Conservation (phyloP, 1,284 basidiomycete species). For the Polyporus tsugae region DNA sequence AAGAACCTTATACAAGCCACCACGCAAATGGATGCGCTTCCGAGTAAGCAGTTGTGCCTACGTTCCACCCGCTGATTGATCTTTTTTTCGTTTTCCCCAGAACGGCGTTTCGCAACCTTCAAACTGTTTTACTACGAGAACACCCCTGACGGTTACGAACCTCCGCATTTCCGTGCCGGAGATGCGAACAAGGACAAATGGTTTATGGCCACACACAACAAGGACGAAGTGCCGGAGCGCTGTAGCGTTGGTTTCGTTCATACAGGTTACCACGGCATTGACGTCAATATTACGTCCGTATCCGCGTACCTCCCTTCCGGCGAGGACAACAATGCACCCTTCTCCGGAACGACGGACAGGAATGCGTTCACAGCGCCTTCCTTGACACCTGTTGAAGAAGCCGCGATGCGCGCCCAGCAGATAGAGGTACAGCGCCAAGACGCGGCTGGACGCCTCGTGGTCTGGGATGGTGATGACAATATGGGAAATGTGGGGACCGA, state of each 20-base stretch:
- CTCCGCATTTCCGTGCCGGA: conserved; percentile 74
- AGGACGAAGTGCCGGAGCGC: conserved; percentile 73
- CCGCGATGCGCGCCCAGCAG: conserved; percentile 58
- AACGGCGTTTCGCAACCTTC: conserved; percentile 82
- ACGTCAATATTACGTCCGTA: conserved; percentile 74
- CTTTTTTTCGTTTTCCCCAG: conserved; percentile 46
- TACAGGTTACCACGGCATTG: conserved; percentile 78
- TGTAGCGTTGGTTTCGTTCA: conserved; percentile 71
- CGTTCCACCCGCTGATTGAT: neutral
- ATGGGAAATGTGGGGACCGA: neutral
- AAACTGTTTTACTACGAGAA: conserved; percentile 82
- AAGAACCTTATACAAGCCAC: conserved; percentile 80
- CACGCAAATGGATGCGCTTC: conserved; percentile 78
- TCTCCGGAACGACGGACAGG: conserved; percentile 56
- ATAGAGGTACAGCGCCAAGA: conserved; percentile 61
- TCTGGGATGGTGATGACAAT: conserved; percentile 54
- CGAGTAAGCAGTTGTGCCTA: conserved; percentile 56
- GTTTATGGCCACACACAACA: conserved; percentile 78
- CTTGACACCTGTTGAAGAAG: conserved; percentile 64
- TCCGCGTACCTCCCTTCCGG: conserved; percentile 74
- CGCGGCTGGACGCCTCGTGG: conserved; percentile 50
- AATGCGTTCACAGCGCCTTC: conserved; percentile 43
- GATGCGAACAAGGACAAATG: conserved; percentile 74
- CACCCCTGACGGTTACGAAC: conserved; percentile 80
- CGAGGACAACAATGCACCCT: conserved; percentile 65